Conservation (phyloP, 129 eudicot genomes). For the Helichrysum umbraculigerum region DNA sequence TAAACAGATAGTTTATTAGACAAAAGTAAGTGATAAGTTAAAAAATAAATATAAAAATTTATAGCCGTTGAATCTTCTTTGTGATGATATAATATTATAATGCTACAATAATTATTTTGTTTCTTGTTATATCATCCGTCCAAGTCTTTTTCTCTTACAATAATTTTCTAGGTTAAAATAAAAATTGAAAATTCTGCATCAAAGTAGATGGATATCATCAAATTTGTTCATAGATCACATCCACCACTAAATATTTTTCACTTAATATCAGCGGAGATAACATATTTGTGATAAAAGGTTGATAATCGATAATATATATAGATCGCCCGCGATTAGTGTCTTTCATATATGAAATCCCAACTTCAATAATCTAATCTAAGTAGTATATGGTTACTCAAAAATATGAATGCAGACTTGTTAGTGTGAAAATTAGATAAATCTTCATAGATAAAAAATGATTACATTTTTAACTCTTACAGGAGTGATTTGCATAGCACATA, state of each 20-base stretch:
- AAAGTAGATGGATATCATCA: conserved; percentile 17
- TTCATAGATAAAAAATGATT: no score
- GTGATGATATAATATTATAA: conserved; percentile 3
- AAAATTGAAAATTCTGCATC: conserved; percentile 13
- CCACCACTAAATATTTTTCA: not conserved
- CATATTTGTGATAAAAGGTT: no score
- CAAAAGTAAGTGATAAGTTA: conserved; percentile 7
- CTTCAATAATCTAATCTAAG: no score
- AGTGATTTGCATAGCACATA: no score
- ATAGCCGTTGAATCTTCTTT: conserved; percentile 32
- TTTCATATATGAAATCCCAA: no score
- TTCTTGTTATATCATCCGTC: conserved; percentile 28
- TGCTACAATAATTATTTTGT: conserved; percentile 20
- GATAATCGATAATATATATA: no score
- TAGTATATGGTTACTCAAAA: no score
- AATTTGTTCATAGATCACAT: conserved; percentile 18
- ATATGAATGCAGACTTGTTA: no score
- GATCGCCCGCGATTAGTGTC: no score
- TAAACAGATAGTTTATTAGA: not conserved
- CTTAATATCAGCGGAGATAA: no score
- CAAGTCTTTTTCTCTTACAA: conserved; percentile 20
- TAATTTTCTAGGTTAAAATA: not conserved
- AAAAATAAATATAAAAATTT: not conserved
- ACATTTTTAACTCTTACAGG: no score
- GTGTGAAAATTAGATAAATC: no score